Evolutionary conservation across 768 basidiomycete genomes (phyloP), one percentile per base, ranked within the genome.

Genomic region (Multifurca ochricompacta): DNA sequence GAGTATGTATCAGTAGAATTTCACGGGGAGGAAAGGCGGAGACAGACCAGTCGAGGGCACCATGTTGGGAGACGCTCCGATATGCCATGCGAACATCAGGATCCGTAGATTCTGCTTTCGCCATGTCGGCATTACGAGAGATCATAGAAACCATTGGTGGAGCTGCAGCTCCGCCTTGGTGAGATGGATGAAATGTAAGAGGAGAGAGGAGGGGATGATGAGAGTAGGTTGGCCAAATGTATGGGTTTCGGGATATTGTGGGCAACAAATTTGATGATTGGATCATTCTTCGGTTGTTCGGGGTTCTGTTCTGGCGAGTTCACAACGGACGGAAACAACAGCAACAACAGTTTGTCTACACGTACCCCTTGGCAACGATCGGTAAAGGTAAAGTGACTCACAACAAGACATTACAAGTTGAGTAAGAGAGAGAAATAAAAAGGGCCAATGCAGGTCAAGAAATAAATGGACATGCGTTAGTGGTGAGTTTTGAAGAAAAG

Each of bases 51-150:
- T 59, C 50, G 11, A 59, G 51, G 9, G 59, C n/a, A 23, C 59
- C 59, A 7, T 52, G 34, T 23, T 48, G 56, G 16, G 40, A 10
- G 7, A 59, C 13, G 41, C 56, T 50, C 35, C 32, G 55, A 45
- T 59, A 59, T 13, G 56, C 45, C 50, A 52, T 48, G 13, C 59
- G 50, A 14, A 59, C 48, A 25, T 59, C 56, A 9, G 56, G 18
- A 34, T 59, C 55, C 1, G 32, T 35, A 6, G 50, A 44, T 14
- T 52, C 51, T 4, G 56, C 9, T n/a, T 47, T 47, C 8, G 47
- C 23, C 18, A 16, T 10, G 37, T 52, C 43, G 4, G 45, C 11
- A 3, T 32, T 28, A 13, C 56, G 56, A 42, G 51, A 30, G 10
- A 52, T 36, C 39, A 52, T 52, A n/a, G 56, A 23, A 8, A 52